Evolutionary conservation across 805 yeast genomes (phyloP), one percentile per base, ranked within the genome.

Genomic region (Wickerhamiella spandovensis): DNA sequence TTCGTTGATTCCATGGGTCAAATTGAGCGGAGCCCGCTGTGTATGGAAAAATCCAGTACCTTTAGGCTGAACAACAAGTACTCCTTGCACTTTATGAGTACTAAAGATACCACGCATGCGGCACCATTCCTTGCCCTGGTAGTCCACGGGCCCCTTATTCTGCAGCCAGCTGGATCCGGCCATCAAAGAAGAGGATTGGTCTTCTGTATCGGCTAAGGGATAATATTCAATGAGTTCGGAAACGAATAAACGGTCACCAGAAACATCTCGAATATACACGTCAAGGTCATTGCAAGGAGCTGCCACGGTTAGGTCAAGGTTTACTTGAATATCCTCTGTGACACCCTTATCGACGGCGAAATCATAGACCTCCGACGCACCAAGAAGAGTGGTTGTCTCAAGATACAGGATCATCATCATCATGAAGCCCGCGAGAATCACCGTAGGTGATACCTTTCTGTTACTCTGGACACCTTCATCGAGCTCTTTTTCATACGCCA

Each of bases 21-120:
- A 83, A 61, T 90, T 84, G 52, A 85, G 67, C 21, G 73, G 67
- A 39, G 41, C 21, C 8, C 44, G 48, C 5, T 50, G 49, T 2
- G 46, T 21, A 3, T 28, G 28, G 30, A n/a, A 23, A 8, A 12
- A 15, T 8, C 43, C 28, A 28, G 10, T 17, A 38, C 21, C 38
- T 22, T 43, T 49, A 2, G 84, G 87, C 1, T 89, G 83, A 45
- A 92, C 82, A 59, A 82, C 89, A 60, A 92, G 77, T 54, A 82
- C 87, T 7, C 98, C 98, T 48, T 73, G 68, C 3, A 92, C 95
- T 57, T 84, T 81, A 59, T 84, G 88, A 2, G 90, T 89, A 0
- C 94, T 89, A 47, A 89, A 73, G 1, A 78, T 70, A 2, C 97
- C 97, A 59, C 75, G 84, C 2, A 89, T 76, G 56, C 86, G 86